These are phyloP conservation scores for Diplocarpon rosae DNA, from an alignment of 2,329 filamentous ascomycete species.

Conservation along the genomic window DNA sequence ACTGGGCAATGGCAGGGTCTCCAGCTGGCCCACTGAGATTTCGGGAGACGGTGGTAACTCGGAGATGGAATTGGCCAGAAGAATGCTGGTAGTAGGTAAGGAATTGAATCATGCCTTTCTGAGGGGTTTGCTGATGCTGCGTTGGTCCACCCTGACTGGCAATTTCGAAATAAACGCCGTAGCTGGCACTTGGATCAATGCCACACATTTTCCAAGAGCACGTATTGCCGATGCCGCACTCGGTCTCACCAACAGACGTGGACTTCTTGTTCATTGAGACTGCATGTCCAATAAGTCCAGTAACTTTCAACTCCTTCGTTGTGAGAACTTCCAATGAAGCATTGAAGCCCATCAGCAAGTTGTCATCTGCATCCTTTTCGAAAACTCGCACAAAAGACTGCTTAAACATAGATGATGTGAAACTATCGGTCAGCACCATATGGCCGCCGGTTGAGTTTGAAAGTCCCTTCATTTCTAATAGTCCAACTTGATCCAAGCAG, in stretches of 20 bases:
- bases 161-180: slow-evolving; percentile 96
- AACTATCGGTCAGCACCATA: slow-evolving; percentile 97
- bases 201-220: slow-evolving; percentile 99
- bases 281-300: slow-evolving; percentile 90
- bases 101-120: slow-evolving; percentile 96
- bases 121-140: slow-evolving; percentile 73
- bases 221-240: slow-evolving; percentile 96
- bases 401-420: slow-evolving; percentile 98
- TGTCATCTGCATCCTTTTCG: slow-evolving; percentile 91
- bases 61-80: slow-evolving; percentile 88
- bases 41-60: slow-evolving; percentile 86
- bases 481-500: slow-evolving; percentile 91
- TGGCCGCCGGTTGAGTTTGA: slow-evolving; percentile 94
- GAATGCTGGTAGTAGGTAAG: slow-evolving; percentile 98
- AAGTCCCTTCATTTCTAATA: slow-evolving; percentile 96
- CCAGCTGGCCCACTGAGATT: slow-evolving; percentile 88
- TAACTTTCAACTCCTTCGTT: slow-evolving; percentile 97
- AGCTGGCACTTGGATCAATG: slow-evolving; percentile 87
- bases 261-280: slow-evolving; percentile 98
- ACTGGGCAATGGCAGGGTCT: slow-evolving; percentile 89
- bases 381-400: slow-evolving; percentile 96
- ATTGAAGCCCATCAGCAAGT: slow-evolving; percentile 96
- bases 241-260: slow-evolving; percentile 89
- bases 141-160: slow-evolving; percentile 82
- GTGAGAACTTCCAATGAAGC: slow-evolving; percentile 91